These are phyloP conservation scores for Fragilariopsis cylindrus DNA, from an alignment of 108 stramenopile genomes.

Conservation along the genomic window DNA sequence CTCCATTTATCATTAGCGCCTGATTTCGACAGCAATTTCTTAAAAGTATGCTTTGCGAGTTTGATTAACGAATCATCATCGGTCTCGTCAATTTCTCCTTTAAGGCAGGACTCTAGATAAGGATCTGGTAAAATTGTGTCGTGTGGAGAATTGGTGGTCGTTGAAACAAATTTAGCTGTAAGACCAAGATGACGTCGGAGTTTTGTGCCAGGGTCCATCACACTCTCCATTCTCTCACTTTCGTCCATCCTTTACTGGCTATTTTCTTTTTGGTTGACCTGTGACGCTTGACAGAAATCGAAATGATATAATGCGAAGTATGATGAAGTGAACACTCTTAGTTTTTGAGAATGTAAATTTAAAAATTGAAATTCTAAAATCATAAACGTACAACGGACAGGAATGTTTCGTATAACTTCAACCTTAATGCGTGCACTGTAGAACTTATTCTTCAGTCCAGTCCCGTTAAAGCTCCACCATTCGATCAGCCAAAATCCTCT, in stretches of 20 bases:
- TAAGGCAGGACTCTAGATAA: constrained; percentile 1
- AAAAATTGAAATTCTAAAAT: too few relatives aligned
- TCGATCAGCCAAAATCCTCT: too few relatives aligned
- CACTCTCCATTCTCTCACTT: neutral
- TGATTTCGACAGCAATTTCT: constrained; percentile 1
- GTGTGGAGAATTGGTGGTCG: too few relatives aligned
- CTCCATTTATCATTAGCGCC: neutral
- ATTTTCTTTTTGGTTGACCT: neutral
- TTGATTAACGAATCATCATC: constrained; percentile 6
- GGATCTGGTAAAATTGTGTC: neutral
- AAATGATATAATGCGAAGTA: too few relatives aligned
- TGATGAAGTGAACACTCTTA: too few relatives aligned
- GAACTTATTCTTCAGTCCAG: too few relatives aligned
- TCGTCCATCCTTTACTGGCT: neutral
- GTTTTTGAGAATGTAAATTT: too few relatives aligned
- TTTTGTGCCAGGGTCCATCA: neutral
- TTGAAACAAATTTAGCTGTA: constrained; percentile 1
- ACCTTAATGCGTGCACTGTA: too few relatives aligned
- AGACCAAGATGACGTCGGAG: constrained; percentile 2
- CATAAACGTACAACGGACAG: too few relatives aligned
- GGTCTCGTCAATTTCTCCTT: neutral
- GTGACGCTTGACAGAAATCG: too few relatives aligned
- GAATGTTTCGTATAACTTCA: too few relatives aligned
- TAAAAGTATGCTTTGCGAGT: constrained; percentile 6
- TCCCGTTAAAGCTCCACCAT: too few relatives aligned